Evolutionary conservation across 73 alveolate species (phyloP), one percentile per base, ranked within the genome.

Genomic region (Effrenium voratum): DNA sequence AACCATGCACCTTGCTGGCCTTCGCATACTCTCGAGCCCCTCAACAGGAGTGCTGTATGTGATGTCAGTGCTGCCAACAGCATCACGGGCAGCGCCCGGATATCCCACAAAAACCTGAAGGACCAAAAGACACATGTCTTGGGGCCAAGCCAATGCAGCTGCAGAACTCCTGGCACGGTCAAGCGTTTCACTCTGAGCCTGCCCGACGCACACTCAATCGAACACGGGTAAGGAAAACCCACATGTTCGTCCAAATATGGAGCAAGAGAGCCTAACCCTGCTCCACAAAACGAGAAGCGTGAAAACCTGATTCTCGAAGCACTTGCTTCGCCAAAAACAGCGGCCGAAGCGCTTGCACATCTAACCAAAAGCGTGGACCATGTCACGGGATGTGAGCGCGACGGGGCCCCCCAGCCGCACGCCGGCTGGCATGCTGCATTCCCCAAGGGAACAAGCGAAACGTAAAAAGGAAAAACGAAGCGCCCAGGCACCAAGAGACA

Each of bases 11-110:
- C 47, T 90, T 90, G 83, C 68, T 90, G 63, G 97, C 97, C 57
- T 68, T 68, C n/a, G 68, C 97, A 36, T 90, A 90, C 80, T 90
- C 97, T 43, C 75, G 44, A 5, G 75, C 72, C 38, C 97, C 97
- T 72, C 49, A 47, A 28, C 4, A 36, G 16, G 6, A 5, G 30
- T 0, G 19, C 36, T 47, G 1, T 3, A 28, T 32, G 5, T n/a
- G 16, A 12, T 5, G 41, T 2, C 28, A 30, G 80, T 28, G 5
- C 16, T 15, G 5, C n/a, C 75, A 22, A 22, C 28, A 22, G 0
- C 45, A 4, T 10, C 0, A 0, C 19, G 44, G n/a, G 6, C 38
- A 26, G 77, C n/a, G 15, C 77, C 77, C 0, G 22, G 6, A 1
- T 63, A 1, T 8, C 26, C 80, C 38, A 66, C n/a, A 32, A 5